Evolutionary conservation across 352 stramenopile species (phyloP).

Genomic region (Phytophthora sansomeana): DNA sequence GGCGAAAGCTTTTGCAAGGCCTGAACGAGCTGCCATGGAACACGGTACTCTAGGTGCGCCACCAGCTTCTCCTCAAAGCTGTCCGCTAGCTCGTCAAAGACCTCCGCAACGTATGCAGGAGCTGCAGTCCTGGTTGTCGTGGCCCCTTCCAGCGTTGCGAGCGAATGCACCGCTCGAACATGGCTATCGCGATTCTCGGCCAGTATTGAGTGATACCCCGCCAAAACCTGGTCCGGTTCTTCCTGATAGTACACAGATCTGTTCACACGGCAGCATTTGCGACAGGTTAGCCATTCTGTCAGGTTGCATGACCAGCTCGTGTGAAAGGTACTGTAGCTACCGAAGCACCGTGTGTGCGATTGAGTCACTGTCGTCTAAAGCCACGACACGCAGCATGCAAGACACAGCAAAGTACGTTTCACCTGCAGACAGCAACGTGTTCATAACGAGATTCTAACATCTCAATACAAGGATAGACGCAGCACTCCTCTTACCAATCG

Average conservation of each 20-base stretch:
- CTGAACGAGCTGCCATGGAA: slow-evolving; percentile 82
- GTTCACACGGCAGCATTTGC: slow-evolving; percentile 8
- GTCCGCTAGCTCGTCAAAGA: slow-evolving; percentile 84
- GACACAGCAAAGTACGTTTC: slow-evolving; percentile 74
- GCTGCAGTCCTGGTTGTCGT: slow-evolving; percentile 59
- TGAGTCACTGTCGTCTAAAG: slow-evolving; percentile 67
- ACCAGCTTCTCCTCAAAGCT: slow-evolving; percentile 87
- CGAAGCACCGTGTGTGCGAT: slow-evolving; percentile 81
- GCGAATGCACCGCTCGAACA: slow-evolving; percentile 66
- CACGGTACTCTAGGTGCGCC: slow-evolving; percentile 78
- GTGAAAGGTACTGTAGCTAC: slow-evolving; percentile 37
- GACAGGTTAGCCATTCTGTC: background rate
- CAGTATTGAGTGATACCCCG: slow-evolving; percentile 61
- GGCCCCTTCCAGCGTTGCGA: slow-evolving; percentile 66
- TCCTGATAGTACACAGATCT: slow-evolving; percentile 73
- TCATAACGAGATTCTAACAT: background rate
- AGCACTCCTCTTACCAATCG: slow-evolving; percentile 42
- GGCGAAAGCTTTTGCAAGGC: slow-evolving; percentile 58
- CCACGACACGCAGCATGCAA: slow-evolving; percentile 78
- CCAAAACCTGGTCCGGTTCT: slow-evolving; percentile 61
- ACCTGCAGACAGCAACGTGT: slow-evolving; percentile 31
- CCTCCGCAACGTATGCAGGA: slow-evolving; percentile 71
- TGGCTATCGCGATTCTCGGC: slow-evolving; percentile 40
- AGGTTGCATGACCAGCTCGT: background rate
- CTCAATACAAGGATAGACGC: background rate